Evolutionary conservation across 129 eudicot species (phyloP), one percentile per base, ranked within the genome.

Genomic region (Cynara cardunculus): DNA sequence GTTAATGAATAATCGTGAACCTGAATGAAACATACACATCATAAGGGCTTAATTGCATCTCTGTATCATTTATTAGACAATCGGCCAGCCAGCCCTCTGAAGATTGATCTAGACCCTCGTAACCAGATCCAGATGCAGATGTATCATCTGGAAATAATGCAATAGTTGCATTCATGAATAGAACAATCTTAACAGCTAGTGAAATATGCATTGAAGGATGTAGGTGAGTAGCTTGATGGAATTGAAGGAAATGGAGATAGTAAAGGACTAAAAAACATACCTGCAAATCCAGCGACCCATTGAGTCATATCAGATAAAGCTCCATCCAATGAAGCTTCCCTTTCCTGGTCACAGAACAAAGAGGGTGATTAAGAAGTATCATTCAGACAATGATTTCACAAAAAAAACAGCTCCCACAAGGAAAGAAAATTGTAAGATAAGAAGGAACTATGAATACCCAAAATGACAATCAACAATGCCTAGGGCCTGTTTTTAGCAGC

Each of bases 231-330:
- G 39, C 39, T 34, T 34, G 5, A 34, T 6, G 39, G 39, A 34
- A 34, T 7, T 34, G 39, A 34, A 34, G 39, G 9, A 34, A 34
- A 34, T 34, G 39, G 39, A 8, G 39, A 34, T 34, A 34, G 39
- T 34, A 34, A 7, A 34, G 39, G 9, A 34, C 9, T 35, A 30
- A 27, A 37, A 53, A 24, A 24, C 80, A 81, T 80, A 94, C 99
- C 96, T 85, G 93, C 27, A 49, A 94, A 90, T 70, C 92, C 88
- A 49, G 94, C 84, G 56, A 89, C 96, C 99, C 98, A 94, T 53
- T 92, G 83, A 72, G 90, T 83, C 84, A 92, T 86, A 28, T 90
- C 97, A 21, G 89, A 87, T 41, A 90, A 67, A 73, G 89, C 89
- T 71, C 75, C 96, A 62, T 85, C 90, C 25, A 89, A 61, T 16